Conservation (phyloP, 1,284 basidiomycete genomes). For the Tranzscheliella williamsii region DNA sequence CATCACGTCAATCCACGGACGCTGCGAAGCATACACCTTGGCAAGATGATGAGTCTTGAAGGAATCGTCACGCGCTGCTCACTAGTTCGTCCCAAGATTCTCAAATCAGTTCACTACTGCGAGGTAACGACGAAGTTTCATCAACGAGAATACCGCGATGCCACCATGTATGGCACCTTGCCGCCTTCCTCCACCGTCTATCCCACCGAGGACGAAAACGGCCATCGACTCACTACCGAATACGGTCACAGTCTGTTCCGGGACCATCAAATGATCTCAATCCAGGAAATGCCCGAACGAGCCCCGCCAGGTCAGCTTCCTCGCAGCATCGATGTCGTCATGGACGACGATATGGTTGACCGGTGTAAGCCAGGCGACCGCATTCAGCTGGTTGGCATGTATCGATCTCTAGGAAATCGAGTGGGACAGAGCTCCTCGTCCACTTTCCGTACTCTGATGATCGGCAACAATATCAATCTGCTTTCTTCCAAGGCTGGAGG, state of each 20-base stretch:
- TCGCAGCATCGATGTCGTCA: constrained; percentile 89
- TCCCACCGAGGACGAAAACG: constrained; percentile 88
- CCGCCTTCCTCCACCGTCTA: constrained; percentile 63
- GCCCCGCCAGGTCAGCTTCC: constrained; percentile 96
- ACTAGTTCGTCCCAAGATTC: constrained; percentile 96
- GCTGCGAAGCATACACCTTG: constrained; percentile 82
- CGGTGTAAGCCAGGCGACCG: constrained; percentile 97
- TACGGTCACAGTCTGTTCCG: constrained; percentile 89
- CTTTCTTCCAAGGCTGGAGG: constrained; percentile 94
- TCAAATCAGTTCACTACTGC: constrained; percentile 94
- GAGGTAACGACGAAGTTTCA: constrained; percentile 82
- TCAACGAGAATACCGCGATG: constrained; percentile 88
- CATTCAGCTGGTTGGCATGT: constrained; percentile 93
- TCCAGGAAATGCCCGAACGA: constrained; percentile 99
- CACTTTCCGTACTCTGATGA: constrained; percentile 86
- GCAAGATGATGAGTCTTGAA: constrained; percentile 94
- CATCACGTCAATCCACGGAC: constrained; percentile 96
- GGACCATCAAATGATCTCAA: constrained; percentile 95
- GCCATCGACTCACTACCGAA: constrained; percentile 84
- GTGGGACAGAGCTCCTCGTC: constrained; percentile 71
- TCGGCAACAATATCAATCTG: constrained; percentile 95
- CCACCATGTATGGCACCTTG: constrained; percentile 79
- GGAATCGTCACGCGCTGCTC: constrained; percentile 97
- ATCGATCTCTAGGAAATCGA: constrained; percentile 84
- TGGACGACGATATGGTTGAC: constrained; percentile 96